Percentiles rank a stretch among this genome's conserved stretches.
These are phyloP conservation scores for Populus davidiana DNA, from an alignment of 345 rosid genomes.

Conservation along the genomic window DNA sequence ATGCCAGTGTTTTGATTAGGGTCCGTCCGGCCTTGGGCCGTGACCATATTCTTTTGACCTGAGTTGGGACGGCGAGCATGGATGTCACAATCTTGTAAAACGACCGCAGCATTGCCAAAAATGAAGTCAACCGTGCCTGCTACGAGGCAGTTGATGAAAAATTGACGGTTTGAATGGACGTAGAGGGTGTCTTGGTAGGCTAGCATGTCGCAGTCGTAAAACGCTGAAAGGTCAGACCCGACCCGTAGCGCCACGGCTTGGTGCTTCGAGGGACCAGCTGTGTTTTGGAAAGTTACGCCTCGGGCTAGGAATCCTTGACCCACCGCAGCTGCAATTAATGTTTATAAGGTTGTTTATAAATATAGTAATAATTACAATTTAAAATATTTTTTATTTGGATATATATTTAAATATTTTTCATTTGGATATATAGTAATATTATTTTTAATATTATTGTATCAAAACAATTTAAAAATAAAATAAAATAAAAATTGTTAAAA, in stretches of 20 bases:
- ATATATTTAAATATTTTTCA: too few relatives aligned
- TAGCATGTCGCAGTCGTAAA: slow-evolving; percentile 68
- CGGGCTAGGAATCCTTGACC: slow-evolving; percentile 73
- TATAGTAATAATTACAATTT: rapidly evolving
- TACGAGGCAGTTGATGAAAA: slow-evolving; percentile 57
- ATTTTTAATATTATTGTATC: too few relatives aligned
- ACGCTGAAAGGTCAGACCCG: slow-evolving; percentile 74
- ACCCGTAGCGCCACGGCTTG: slow-evolving; percentile 77
- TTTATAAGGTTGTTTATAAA: background rate
- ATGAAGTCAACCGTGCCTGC: slow-evolving; percentile 89
- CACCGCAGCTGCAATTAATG: slow-evolving; percentile 55
- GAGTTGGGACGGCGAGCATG: slow-evolving; percentile 78
- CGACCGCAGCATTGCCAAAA: slow-evolving; percentile 63
- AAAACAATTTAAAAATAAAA: too few relatives aligned
- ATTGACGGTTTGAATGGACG: slow-evolving; percentile 66
- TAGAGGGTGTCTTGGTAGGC: slow-evolving; percentile 84
- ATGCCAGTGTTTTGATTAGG: slow-evolving; percentile 93
- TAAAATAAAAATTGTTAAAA: too few relatives aligned
- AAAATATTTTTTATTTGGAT: too few relatives aligned
- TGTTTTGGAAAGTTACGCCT: slow-evolving; percentile 71
- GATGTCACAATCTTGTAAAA: slow-evolving; percentile 75
- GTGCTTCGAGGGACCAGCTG: slow-evolving; percentile 77
- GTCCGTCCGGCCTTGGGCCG: slow-evolving; percentile 86
- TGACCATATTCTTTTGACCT: slow-evolving; percentile 94
- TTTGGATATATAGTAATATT: too few relatives aligned